Evolutionary conservation across 2,329 filamentous ascomycete genomes (phyloP).

Genomic region (Boeremia exigua): DNA sequence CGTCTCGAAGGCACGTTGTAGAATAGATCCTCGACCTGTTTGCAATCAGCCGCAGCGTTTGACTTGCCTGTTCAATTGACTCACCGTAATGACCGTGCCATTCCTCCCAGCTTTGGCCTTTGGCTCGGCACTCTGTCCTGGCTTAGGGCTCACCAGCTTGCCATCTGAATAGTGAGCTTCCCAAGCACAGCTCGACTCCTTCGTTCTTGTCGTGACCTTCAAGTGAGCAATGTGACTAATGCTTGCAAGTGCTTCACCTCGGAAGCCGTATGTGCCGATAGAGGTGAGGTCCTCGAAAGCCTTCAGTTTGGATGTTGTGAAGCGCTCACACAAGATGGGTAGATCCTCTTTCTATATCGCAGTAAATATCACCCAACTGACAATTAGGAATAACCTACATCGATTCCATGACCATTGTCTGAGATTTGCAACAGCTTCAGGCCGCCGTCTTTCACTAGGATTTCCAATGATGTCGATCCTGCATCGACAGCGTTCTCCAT

Average conservation of each 20-base stretch:
- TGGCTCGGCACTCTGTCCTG: conserved; percentile 84
- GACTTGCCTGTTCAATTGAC: not conserved
- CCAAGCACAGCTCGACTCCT: conserved; percentile 87
- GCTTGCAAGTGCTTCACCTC: conserved; percentile 92
- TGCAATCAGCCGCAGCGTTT: conserved; percentile 9
- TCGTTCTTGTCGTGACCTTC: conserved; percentile 91
- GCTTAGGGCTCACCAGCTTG: conserved; percentile 80
- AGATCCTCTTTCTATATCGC: conserved; percentile 79
- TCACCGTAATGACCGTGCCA: conserved; percentile 88
- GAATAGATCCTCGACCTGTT: conserved; percentile 86
- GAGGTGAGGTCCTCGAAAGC: conserved; percentile 88
- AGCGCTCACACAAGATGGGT: conserved; percentile 89
- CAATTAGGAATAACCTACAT: conserved; percentile 63
- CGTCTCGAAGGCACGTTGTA: conserved; percentile 93
- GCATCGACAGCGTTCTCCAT: conserved; percentile 98
- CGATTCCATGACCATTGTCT: conserved; percentile 95
- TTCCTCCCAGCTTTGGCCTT: conserved; percentile 85
- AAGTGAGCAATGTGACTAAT: conserved; percentile 98
- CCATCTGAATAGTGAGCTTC: conserved; percentile 87
- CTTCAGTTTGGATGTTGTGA: conserved; percentile 95
- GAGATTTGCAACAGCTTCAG: conserved; percentile 95
- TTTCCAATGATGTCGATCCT: conserved; percentile 88
- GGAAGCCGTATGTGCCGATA: conserved; percentile 96
- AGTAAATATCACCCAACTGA: conserved; percentile 14
- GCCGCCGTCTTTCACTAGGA: conserved; percentile 92